These are phyloP conservation scores for Cladosporium sp. DNA, from an alignment of 2,329 filamentous ascomycete genomes.

Conservation along the genomic window DNA sequence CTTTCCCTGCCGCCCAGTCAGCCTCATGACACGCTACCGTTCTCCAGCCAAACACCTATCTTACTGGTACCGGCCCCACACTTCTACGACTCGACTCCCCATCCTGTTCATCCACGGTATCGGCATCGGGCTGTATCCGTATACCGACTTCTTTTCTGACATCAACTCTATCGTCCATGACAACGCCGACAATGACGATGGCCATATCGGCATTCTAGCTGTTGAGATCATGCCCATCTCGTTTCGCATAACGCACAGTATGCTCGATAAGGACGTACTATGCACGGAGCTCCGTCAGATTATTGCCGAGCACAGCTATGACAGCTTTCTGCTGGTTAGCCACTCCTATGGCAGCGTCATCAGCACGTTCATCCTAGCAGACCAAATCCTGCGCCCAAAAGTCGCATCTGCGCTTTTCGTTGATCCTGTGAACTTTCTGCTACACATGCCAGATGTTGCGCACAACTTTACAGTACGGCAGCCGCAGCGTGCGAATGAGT, in stretches of 20 bases:
- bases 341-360: background rate
- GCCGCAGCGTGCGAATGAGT: background rate
- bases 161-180: constrained; percentile 40
- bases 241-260: background rate
- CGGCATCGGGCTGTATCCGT: constrained; percentile 63
- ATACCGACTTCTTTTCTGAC: constrained; percentile 53
- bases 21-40: constrained; percentile 41
- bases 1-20: constrained; percentile 57
- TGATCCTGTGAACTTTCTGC: background rate
- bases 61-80: constrained; percentile 66
- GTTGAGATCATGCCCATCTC: constrained; percentile 60
- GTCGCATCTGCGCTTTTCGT: background rate
- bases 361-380: background rate
- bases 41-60: constrained; percentile 51
- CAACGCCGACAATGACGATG: constrained; percentile 30
- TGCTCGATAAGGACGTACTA: background rate
- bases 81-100: constrained; percentile 53
- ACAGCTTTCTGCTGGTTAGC: background rate
- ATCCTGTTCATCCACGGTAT: constrained; percentile 69
- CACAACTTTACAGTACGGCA: background rate
- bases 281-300: background rate
- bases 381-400: background rate
- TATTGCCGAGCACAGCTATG: background rate
- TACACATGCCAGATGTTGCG: background rate
- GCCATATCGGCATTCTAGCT: constrained; percentile 59